A percentile compares a stretch with the other conserved stretches of the same genome.
phyloP scores from a whole-genome alignment of 2,329 filamentous ascomycete genomes.

The Curvularia lunata region DNA sequence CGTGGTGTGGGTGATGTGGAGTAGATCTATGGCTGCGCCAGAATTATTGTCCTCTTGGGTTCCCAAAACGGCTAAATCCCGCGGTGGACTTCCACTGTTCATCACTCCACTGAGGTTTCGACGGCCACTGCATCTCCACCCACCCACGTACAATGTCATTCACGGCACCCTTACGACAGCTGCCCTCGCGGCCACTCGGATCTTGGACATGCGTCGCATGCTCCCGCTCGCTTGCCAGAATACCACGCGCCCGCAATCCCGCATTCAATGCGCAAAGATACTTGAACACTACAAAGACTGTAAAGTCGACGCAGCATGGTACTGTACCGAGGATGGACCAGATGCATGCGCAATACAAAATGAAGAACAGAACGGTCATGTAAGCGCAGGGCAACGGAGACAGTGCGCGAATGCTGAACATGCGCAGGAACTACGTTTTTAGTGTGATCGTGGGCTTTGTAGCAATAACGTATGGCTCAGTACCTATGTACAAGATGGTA shows the following conservation, averaged over 20 bases:
- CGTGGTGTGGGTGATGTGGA: too few relatives aligned
- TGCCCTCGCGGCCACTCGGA: constrained; percentile 26
- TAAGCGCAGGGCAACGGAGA: constrained; percentile 43
- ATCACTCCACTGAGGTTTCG: constrained; percentile 30
- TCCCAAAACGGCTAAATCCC: constrained; percentile 39
- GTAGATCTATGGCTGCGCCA: too few relatives aligned
- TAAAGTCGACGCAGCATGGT: constrained; percentile 39
- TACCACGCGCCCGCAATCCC: constrained; percentile 27
- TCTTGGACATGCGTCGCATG: constrained; percentile 49
- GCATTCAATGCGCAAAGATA: constrained; percentile 34
- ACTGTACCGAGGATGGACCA: constrained; percentile 66
- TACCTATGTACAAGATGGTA: constrained; percentile 88
- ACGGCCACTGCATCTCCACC: constrained; percentile 8
- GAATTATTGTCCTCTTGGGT: neutral
- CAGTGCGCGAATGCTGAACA: constrained; percentile 8
- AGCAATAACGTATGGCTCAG: constrained; percentile 80
- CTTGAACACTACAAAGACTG: constrained; percentile 43
- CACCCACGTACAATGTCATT: constrained; percentile 36
- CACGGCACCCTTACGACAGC: constrained; percentile 29
- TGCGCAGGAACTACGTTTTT: constrained; percentile 69
- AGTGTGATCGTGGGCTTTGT: constrained; percentile 81
- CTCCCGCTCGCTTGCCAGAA: constrained; percentile 36
- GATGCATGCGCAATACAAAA: constrained; percentile 67
- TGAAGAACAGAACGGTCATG: constrained; percentile 72
- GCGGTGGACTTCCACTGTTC: constrained; percentile 36